phyloP scores from a whole-genome alignment of 78 protist genomes.

The slime mould (Dictyostelium discoideum) region dicty_2.7 NC_007091.3:3812501-3813000 shows the following conservation, averaged over 20 bases:
- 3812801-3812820: not conserved
- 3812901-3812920: constrained; percentile 1
- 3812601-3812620: not conserved
- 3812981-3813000: not conserved
- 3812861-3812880: not conserved
- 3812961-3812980: constrained; percentile 4
- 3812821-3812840: constrained; percentile 3
- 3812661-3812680: not conserved
- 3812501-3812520: not conserved
- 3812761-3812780: constrained; percentile 1
- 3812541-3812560: not conserved
- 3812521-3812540: not conserved
- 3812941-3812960: not conserved
- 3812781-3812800: not conserved
- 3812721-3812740: not conserved
- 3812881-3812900: not conserved
- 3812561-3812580: not conserved
- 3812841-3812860: not conserved
- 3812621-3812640: not conserved
- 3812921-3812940: not conserved
- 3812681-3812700: not conserved
- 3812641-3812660: not conserved
- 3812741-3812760: not conserved
- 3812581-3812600: not conserved
- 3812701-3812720: constrained; percentile 4